Conservation (phyloP, 306 rosid species). For the Dalbergia oliveri region DNA sequence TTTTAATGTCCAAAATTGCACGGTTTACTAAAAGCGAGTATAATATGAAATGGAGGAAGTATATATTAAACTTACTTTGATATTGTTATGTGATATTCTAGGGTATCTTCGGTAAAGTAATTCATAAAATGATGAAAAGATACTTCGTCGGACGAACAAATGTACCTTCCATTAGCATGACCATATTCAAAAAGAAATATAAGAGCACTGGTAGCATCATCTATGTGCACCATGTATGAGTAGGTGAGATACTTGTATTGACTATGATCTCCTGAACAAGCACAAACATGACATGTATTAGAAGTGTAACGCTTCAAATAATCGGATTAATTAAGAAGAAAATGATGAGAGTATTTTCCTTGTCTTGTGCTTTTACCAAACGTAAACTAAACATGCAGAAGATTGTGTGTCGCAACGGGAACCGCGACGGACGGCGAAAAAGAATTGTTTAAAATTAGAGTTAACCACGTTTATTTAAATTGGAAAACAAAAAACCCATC, state of each 20-base stretch:
- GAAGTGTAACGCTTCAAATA: background rate
- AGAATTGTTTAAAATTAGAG: too few species aligned
- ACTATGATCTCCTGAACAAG: constrained; percentile 51
- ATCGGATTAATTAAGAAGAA: too few species aligned
- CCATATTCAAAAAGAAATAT: constrained; percentile 55
- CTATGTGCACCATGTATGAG: constrained; percentile 63
- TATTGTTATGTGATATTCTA: constrained; percentile 40
- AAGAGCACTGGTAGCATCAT: constrained; percentile 61
- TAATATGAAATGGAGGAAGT: too few species aligned
- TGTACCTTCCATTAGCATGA: constrained; percentile 60
- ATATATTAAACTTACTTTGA: constrained; percentile 66
- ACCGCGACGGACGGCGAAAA: too few species aligned
- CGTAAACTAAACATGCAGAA: too few species aligned
- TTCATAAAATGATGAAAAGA: constrained; percentile 48
- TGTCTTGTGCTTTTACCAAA: background rate
- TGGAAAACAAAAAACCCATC: too few species aligned
- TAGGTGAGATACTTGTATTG: constrained; percentile 42
- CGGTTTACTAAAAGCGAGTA: too few species aligned
- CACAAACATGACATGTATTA: background rate
- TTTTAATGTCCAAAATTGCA: too few species aligned
- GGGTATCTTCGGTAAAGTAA: constrained; percentile 55
- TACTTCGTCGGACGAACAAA: constrained; percentile 56
- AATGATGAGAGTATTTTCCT: background rate
- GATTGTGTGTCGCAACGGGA: too few species aligned
- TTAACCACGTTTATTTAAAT: too few species aligned